Percentiles rank a stretch among this genome's conserved stretches.
Evolutionary conservation across 176 grass and related monocot species (phyloP).

Genomic region (Avena atlantica): DNA sequence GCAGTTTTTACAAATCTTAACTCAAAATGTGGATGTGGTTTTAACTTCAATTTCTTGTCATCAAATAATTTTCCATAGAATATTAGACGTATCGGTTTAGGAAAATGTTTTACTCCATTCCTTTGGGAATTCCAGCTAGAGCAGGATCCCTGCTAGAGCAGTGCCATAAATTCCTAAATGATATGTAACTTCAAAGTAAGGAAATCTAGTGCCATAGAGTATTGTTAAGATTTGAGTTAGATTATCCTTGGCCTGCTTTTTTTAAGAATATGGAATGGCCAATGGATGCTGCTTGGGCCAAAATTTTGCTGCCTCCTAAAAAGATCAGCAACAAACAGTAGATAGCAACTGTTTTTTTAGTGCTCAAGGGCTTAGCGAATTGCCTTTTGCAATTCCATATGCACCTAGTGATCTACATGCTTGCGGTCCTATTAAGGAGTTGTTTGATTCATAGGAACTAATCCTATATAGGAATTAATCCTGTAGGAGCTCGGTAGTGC

Average conservation of each 20-base stretch:
- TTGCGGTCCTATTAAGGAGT: neutral
- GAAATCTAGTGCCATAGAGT: neutral
- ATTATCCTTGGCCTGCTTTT: neutral
- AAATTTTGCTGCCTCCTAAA: conserved; percentile 26
- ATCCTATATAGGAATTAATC: no score
- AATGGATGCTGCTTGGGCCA: neutral
- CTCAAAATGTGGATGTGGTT: neutral
- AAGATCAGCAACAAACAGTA: conserved; percentile 6
- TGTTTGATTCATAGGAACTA: no score
- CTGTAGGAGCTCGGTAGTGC: no score
- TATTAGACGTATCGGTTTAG: conserved; percentile 9
- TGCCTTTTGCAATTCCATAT: conserved; percentile 5
- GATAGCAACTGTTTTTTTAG: neutral
- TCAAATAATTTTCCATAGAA: conserved; percentile 13
- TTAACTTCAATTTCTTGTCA: neutral
- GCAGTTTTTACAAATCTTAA: neutral
- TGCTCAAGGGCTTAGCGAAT: neutral
- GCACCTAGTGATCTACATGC: neutral
- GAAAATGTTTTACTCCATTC: neutral
- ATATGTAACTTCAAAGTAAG: neutral
- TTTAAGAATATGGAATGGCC: no score
- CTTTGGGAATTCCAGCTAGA: conserved; percentile 14
- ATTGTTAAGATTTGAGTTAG: neutral
- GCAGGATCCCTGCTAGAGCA: neutral
- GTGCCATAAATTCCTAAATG: neutral